Conservation (phyloP, 148 eudicot genomes). For the Talinum fruticosum region DNA sequence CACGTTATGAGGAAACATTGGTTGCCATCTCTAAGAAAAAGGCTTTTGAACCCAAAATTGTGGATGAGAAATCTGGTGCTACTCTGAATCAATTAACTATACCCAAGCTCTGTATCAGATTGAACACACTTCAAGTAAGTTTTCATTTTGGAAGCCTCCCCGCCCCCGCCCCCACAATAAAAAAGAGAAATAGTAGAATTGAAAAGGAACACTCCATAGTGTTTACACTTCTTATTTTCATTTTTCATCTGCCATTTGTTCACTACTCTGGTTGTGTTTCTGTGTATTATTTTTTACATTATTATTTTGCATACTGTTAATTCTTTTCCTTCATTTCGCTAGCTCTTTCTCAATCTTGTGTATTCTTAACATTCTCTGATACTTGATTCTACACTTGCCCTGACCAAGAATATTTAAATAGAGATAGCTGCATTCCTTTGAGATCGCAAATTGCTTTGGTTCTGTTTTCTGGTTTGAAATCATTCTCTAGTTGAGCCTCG, state of each 20-base stretch:
- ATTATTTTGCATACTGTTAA: not conserved
- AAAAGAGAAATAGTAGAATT: not conserved
- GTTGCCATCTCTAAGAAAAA: slow-evolving; percentile 66
- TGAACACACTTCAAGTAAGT: slow-evolving; percentile 86
- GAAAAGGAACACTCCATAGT: not conserved
- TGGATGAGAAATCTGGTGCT: slow-evolving; percentile 52
- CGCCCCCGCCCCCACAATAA: not conserved
- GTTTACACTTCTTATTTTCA: not conserved
- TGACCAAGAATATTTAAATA: not conserved
- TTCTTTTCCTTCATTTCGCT: not conserved
- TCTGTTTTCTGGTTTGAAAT: not conserved
- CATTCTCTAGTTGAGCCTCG: not conserved
- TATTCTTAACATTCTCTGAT: not conserved
- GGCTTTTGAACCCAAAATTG: slow-evolving; percentile 39
- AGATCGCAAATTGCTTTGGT: not conserved
- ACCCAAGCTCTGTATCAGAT: slow-evolving; percentile 74
- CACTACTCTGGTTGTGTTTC: not conserved
- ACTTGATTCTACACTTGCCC: not conserved
- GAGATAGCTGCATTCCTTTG: not conserved
- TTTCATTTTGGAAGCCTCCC: not conserved
- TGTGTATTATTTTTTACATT: not conserved
- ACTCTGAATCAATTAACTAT: slow-evolving; percentile 51
- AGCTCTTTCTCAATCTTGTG: not conserved
- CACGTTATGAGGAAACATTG: slow-evolving; percentile 74
- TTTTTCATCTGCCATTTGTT: not conserved